phyloP scores from a whole-genome alignment of 2,329 filamentous ascomycete species.

The Colletotrichum musae region DNA sequence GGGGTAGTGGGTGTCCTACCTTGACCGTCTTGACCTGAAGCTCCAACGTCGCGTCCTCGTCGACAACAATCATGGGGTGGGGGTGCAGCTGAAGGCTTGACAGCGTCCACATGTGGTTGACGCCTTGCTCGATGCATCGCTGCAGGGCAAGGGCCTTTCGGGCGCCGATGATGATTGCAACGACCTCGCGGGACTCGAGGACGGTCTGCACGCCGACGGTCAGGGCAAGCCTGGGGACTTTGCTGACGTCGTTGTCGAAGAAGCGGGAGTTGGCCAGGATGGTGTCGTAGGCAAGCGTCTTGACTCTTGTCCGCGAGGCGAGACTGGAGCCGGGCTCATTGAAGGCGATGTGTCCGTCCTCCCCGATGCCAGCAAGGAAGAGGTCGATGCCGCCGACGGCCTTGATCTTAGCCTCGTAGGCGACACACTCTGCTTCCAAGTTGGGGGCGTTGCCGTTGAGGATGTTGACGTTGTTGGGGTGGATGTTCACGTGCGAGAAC shows the following conservation, averaged over 20 bases:
- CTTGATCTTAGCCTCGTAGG: slow-evolving; percentile 85
- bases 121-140: slow-evolving; percentile 83
- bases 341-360: slow-evolving; percentile 91
- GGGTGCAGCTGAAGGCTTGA: slow-evolving; percentile 86
- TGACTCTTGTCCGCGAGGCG: slow-evolving; percentile 83
- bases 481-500: slow-evolving; percentile 88
- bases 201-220: slow-evolving; percentile 90
- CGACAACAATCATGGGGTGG: slow-evolving; percentile 85
- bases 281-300: slow-evolving; percentile 89
- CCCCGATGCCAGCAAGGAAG: slow-evolving; percentile 87
- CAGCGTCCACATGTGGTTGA: slow-evolving; percentile 94
- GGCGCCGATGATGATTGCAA: slow-evolving; percentile 85
- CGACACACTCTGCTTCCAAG: slow-evolving; percentile 81
- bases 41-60: slow-evolving; percentile 83
- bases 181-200: slow-evolving; percentile 84
- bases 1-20: slow-evolving; percentile 52
- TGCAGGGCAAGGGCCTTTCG: slow-evolving; percentile 87
- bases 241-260: slow-evolving; percentile 80
- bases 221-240: slow-evolving; percentile 85
- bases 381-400: slow-evolving; percentile 84
- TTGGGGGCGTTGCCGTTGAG: slow-evolving; percentile 85
- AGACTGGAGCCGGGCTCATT: slow-evolving; percentile 89
- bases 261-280: slow-evolving; percentile 89
- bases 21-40: slow-evolving; percentile 82
- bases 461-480: slow-evolving; percentile 87